These are phyloP conservation scores for Isoetes taiwanensis DNA, from an alignment of 75 land plant genomes.

Conservation along the genomic window DNA sequence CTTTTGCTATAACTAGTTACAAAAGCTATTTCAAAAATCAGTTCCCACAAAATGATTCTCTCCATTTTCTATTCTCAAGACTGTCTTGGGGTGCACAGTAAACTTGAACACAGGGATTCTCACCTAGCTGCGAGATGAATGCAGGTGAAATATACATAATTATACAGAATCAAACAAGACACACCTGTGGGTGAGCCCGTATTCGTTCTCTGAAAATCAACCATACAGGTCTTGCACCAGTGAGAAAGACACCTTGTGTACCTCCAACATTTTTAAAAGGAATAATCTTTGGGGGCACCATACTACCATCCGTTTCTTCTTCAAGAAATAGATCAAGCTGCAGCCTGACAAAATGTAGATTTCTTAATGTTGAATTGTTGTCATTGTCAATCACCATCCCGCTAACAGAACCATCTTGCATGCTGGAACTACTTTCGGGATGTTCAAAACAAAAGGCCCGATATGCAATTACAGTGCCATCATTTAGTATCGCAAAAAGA, in stretches of 20 bases:
- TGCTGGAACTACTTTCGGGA: slow-evolving; percentile 39
- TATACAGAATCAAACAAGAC: background rate
- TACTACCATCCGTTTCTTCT: slow-evolving; percentile 39
- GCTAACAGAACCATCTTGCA: slow-evolving; percentile 17
- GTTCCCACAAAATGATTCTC: too few species aligned
- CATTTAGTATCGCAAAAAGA: slow-evolving; percentile 64
- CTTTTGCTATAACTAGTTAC: too few species aligned
- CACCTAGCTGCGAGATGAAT: too few species aligned
- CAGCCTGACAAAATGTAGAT: slow-evolving; percentile 70
- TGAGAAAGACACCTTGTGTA: slow-evolving; percentile 66
- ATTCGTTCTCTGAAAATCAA: slow-evolving; percentile 73
- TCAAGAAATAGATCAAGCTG: slow-evolving; percentile 40
- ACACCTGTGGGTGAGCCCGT: slow-evolving; percentile 94
- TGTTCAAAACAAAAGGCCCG: slow-evolving; percentile 80
- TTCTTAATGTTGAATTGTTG: slow-evolving; percentile 51
- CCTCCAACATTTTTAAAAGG: slow-evolving; percentile 80
- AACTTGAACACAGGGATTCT: too few species aligned
- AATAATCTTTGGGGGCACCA: slow-evolving; percentile 22
- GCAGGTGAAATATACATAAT: background rate
- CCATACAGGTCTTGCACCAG: slow-evolving; percentile 87
- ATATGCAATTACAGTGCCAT: slow-evolving; percentile 86
- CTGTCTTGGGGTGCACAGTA: too few species aligned
- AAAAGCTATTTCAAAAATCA: too few species aligned
- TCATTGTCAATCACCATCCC: slow-evolving; percentile 14
- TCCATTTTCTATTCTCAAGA: too few species aligned